A percentile compares a stretch with the other conserved stretches of the same genome.
phyloP scores from a whole-genome alignment of 73 alveolate species.

The Durusdinium trenchii region DNA sequence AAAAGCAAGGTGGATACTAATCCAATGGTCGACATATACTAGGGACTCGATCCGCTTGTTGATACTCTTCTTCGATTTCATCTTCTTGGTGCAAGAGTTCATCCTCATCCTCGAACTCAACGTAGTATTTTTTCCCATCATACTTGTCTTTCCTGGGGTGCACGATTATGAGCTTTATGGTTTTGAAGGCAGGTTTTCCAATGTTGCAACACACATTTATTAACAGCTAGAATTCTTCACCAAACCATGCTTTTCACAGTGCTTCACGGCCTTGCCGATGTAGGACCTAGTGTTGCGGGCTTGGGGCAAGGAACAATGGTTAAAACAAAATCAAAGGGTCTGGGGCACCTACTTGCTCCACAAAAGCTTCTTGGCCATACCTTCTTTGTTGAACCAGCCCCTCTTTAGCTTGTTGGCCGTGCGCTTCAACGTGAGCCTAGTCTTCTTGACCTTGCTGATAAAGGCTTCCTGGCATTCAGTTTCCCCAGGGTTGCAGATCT shows the following conservation, averaged over 20 bases:
- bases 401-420: background rate
- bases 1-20: too few relatives aligned
- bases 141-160: slow-evolving; percentile 22
- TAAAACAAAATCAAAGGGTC: background rate
- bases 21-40: too few relatives aligned
- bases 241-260: slow-evolving; percentile 1
- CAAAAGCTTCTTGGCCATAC: background rate
- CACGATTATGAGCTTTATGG: background rate
- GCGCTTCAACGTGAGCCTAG: background rate
- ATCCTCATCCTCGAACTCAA: background rate
- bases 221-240: background rate
- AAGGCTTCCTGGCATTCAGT: background rate
- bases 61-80: background rate
- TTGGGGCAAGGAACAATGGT: background rate
- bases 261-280: background rate
- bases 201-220: background rate
- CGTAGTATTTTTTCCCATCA: background rate
- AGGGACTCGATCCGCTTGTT: background rate
- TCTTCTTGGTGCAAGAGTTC: background rate
- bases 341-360: background rate
- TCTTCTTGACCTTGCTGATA: background rate
- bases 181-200: background rate
- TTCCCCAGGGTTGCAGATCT: too few relatives aligned
- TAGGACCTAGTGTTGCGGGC: background rate
- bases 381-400: slow-evolving; percentile 11